phyloP scores from a whole-genome alignment of 2,329 filamentous ascomycete species.

The Arachnomyces sp. region DNA sequence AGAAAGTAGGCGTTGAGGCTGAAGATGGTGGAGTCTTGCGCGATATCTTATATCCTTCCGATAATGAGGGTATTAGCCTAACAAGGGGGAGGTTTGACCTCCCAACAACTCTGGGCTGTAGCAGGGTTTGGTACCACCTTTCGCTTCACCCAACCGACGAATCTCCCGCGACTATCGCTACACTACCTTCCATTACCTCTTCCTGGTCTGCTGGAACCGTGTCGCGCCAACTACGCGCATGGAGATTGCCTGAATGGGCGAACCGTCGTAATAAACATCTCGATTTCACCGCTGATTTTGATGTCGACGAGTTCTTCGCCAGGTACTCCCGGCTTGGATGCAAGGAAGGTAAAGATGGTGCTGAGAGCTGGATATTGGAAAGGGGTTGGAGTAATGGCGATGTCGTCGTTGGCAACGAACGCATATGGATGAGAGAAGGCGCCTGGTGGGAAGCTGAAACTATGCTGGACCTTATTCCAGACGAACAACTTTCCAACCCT shows the following conservation, averaged over 20 bases:
- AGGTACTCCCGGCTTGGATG: conserved; percentile 80
- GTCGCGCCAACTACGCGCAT: conserved; percentile 84
- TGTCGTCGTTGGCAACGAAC: conserved; percentile 80
- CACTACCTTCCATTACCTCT: conserved; percentile 63
- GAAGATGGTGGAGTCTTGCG: conserved; percentile 78
- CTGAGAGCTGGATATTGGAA: conserved; percentile 89
- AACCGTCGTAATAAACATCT: conserved; percentile 85
- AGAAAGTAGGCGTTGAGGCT: conserved; percentile 76
- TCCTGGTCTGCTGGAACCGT: conserved; percentile 90
- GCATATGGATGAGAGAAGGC: conserved; percentile 88
- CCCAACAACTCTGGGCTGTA: conserved; percentile 65
- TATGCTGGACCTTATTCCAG: conserved; percentile 82
- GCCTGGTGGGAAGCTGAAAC: conserved; percentile 98
- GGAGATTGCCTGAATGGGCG: conserved; percentile 93
- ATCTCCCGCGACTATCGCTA: conserved; percentile 65
- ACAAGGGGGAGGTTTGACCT: conserved; percentile 73
- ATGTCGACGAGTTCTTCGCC: conserved; percentile 81
- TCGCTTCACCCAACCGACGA: conserved; percentile 88
- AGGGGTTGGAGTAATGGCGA: conserved; percentile 98
- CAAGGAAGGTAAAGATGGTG: conserved; percentile 80
- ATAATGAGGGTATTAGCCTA: conserved; percentile 70
- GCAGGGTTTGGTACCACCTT: conserved; percentile 91
- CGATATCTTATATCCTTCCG: conserved; percentile 69
- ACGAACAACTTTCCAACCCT: conserved; percentile 40
- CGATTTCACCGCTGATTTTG: conserved; percentile 95